Conservation (phyloP, 306 rosid genomes). For the apple (Malus domestica) region ASM211411v1 NC_041792.1:955001-955500, state of each 20-base stretch:
- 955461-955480: too few relatives aligned
- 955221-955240: conserved; percentile 61
- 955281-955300: conserved; percentile 35
- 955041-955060: conserved; percentile 16
- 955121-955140: conserved; percentile 94
- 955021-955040: conserved; percentile 61
- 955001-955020: conserved; percentile 74
- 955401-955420: not conserved
- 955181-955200: conserved; percentile 32
- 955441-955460: not conserved
- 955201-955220: conserved; percentile 37
- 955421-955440: not conserved
- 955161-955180: conserved; percentile 63
- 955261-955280: conserved; percentile 61
- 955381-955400: not conserved
- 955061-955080: not conserved
- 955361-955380: not conserved
- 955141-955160: conserved; percentile 74
- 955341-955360: not conserved
- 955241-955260: conserved; percentile 69
- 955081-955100: not conserved
- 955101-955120: conserved; percentile 79
- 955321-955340: not conserved
- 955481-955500: too few relatives aligned
- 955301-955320: conserved; percentile 10